These are phyloP conservation scores for Gossypium mustelinum DNA, from an alignment of 345 rosid genomes.

Conservation along the genomic window DNA sequence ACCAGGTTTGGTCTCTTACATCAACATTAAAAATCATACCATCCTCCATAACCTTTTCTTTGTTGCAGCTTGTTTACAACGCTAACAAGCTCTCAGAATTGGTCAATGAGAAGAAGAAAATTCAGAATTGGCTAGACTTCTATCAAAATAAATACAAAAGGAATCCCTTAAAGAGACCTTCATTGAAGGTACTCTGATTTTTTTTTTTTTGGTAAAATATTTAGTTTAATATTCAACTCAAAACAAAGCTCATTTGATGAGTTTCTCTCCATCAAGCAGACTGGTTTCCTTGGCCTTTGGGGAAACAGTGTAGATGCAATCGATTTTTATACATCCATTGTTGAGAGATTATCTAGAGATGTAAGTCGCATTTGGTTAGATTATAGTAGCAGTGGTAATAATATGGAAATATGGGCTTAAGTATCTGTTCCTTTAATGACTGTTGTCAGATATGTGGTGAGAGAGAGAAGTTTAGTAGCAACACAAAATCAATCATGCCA, in stretches of 20 bases:
- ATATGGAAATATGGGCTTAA: background rate
- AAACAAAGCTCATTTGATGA: background rate
- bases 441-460: slow-evolving; percentile 55
- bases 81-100: slow-evolving; percentile 66
- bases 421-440: slow-evolving; percentile 6
- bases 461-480: slow-evolving; percentile 50
- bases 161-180: slow-evolving; percentile 50
- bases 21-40: background rate
- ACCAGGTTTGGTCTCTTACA: slow-evolving; percentile 52
- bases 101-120: slow-evolving; percentile 54
- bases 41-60: background rate
- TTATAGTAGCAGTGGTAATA: background rate
- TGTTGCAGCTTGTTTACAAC: slow-evolving; percentile 65
- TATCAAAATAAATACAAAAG: slow-evolving; percentile 70
- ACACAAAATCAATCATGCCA: slow-evolving; percentile 53
- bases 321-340: slow-evolving; percentile 53
- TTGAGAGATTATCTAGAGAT: slow-evolving; percentile 51
- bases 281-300: slow-evolving; percentile 68
- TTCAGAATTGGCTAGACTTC: slow-evolving; percentile 83
- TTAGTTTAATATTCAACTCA: no score
- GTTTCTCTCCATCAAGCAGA: slow-evolving; percentile 35
- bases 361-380: slow-evolving; percentile 31
- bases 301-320: slow-evolving; percentile 76
- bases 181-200: slow-evolving; percentile 41
- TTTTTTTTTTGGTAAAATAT: background rate